phyloP scores from a whole-genome alignment of 345 rosid genomes.

The Carallia pectinifolia region DNA sequence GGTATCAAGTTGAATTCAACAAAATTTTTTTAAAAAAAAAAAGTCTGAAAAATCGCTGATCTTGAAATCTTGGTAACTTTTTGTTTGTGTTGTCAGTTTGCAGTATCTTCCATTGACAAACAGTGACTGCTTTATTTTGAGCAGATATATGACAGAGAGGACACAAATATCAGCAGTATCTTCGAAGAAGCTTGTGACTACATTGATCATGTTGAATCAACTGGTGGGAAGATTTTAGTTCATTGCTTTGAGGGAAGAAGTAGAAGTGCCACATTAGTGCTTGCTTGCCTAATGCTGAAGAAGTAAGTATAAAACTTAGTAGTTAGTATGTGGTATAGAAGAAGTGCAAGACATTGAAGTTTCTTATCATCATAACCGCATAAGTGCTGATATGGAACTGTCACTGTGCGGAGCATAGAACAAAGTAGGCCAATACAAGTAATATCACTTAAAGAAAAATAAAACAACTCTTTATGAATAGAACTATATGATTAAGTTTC shows the following conservation, averaged over 20 bases:
- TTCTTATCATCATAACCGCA: not conserved
- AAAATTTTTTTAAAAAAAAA: not conserved
- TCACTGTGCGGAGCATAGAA: not conserved
- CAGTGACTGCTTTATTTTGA: slow-evolving; percentile 6
- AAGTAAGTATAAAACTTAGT: slow-evolving; percentile 52
- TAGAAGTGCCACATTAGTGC: slow-evolving; percentile 88
- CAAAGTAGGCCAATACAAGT: too few relatives aligned
- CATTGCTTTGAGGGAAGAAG: slow-evolving; percentile 99
- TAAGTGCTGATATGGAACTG: slow-evolving; percentile 1
- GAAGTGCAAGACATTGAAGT: not conserved
- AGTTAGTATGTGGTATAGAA: not conserved
- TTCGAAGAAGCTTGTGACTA: slow-evolving; percentile 80
- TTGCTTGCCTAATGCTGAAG: slow-evolving; percentile 84
- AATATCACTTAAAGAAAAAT: too few relatives aligned
- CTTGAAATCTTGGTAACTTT: not conserved
- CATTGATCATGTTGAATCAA: slow-evolving; percentile 75
- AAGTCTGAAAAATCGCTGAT: not conserved
- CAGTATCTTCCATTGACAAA: not conserved
- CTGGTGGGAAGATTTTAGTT: slow-evolving; percentile 71
- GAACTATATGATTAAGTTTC: too few relatives aligned
- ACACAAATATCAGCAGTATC: slow-evolving; percentile 69
- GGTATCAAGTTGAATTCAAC: too few relatives aligned
- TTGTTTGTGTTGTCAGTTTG: not conserved
- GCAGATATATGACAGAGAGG: slow-evolving; percentile 84
- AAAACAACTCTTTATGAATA: too few relatives aligned